These are phyloP conservation scores for Globisporangium spiculum DNA, from an alignment of 352 stramenopile species.

Conservation along the genomic window DNA sequence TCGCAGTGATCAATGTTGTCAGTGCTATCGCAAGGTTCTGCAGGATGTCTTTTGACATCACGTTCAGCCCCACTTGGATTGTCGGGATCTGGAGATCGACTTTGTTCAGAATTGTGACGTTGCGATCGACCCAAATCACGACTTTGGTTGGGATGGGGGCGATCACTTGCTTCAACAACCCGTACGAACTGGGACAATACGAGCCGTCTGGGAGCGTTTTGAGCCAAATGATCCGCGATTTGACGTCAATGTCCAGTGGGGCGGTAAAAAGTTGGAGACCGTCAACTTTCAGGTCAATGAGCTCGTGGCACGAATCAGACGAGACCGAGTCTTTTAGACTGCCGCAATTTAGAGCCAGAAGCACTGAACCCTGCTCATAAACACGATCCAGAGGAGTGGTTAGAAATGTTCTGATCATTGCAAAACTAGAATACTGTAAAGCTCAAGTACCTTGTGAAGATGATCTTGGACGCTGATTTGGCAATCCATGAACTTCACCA, in stretches of 20 bases:
- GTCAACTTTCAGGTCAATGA: conserved; percentile 58
- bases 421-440: too few relatives aligned
- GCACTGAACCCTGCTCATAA: conserved; percentile 41
- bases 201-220: conserved; percentile 51
- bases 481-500: conserved; percentile 76
- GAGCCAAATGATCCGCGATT: conserved; percentile 64
- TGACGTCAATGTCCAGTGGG: conserved; percentile 68
- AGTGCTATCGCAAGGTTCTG: conserved; percentile 43
- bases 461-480: conserved; percentile 76
- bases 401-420: not conserved
- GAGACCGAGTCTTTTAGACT: conserved; percentile 58
- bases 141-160: conserved; percentile 57
- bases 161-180: conserved; percentile 63
- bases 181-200: conserved; percentile 59
- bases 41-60: conserved; percentile 60
- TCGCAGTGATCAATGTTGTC: conserved; percentile 35
- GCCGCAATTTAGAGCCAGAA: conserved; percentile 61
- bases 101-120: conserved; percentile 34
- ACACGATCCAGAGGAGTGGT: not conserved
- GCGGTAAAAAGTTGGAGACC: conserved; percentile 67
- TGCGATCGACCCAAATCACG: conserved; percentile 51
- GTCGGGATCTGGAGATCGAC: conserved; percentile 57
- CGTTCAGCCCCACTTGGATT: conserved; percentile 47
- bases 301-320: conserved; percentile 41
- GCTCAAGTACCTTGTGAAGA: conserved; percentile 41